Evolutionary conservation across 1,139 yeast species (phyloP).

Genomic region (Maudiozyma humilis): DNA sequence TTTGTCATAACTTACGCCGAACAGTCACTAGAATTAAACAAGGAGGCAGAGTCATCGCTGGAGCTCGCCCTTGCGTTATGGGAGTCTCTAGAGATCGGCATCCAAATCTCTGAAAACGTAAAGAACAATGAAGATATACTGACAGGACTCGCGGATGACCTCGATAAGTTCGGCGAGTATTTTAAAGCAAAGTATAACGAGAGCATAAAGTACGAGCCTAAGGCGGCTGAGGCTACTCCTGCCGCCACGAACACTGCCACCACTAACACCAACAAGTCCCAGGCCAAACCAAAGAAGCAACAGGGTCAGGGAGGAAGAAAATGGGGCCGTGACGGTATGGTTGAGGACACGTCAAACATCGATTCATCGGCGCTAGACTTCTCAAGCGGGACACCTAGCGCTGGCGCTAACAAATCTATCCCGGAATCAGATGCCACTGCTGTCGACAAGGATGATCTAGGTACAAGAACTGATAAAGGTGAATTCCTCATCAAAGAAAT

Average conservation of each 20-base stretch:
- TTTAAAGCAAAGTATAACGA: slow-evolving; percentile 29
- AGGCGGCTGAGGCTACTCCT: no score
- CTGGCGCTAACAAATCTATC: slow-evolving; percentile 11
- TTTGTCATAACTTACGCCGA: slow-evolving; percentile 30
- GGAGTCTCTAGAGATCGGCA: slow-evolving; percentile 25
- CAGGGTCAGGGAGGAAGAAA: slow-evolving; percentile 30
- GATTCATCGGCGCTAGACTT: slow-evolving; percentile 40
- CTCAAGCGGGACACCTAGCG: slow-evolving; percentile 31
- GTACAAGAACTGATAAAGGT: slow-evolving; percentile 33
- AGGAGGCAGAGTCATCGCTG: slow-evolving; percentile 30
- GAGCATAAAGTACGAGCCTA: slow-evolving; percentile 13
- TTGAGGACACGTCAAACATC: slow-evolving; percentile 35
- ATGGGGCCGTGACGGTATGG: slow-evolving; percentile 43
- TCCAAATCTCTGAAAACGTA: slow-evolving; percentile 24
- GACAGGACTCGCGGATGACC: slow-evolving; percentile 25
- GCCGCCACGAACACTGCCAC: no score
- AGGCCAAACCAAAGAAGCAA: slow-evolving; percentile 7
- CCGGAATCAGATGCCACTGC: slow-evolving; percentile 8
- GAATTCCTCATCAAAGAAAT: slow-evolving; percentile 31
- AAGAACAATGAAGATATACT: slow-evolving; percentile 23
- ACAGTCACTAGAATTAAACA: slow-evolving; percentile 29
- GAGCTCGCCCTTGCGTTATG: slow-evolving; percentile 25
- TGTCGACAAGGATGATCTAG: slow-evolving; percentile 38
- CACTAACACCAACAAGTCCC: slow-evolving; percentile 10
- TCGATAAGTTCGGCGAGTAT: slow-evolving; percentile 30